These are phyloP conservation scores for Ceratocystis huliohia DNA, from an alignment of 2,329 filamentous ascomycete genomes.

Conservation along the genomic window DNA sequence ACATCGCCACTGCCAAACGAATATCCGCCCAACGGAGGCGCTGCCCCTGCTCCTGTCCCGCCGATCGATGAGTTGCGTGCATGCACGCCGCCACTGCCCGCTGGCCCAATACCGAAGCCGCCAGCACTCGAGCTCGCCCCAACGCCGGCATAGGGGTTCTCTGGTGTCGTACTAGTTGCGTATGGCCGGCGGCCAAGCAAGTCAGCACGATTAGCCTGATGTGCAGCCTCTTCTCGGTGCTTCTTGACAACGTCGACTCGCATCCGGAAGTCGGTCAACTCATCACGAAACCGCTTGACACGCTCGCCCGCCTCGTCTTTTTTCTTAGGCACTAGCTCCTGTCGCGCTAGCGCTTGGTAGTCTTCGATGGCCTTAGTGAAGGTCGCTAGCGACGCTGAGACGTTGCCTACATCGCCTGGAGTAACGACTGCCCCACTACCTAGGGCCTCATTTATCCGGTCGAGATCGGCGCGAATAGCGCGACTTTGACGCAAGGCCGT, in stretches of 20 bases:
- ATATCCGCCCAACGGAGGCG: slow-evolving; percentile 18
- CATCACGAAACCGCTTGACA: slow-evolving; percentile 69
- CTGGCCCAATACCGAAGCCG: not conserved
- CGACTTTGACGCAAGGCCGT: slow-evolving; percentile 75
- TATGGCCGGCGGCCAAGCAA: slow-evolving; percentile 77
- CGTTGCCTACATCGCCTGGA: slow-evolving; percentile 46
- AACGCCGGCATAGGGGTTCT: slow-evolving; percentile 75
- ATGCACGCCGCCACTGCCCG: slow-evolving; percentile 3
- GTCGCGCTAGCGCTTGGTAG: slow-evolving; percentile 71
- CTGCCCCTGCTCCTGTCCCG: not conserved
- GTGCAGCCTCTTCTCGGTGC: slow-evolving; percentile 60
- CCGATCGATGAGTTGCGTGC: slow-evolving; percentile 8
- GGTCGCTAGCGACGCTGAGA: slow-evolving; percentile 63
- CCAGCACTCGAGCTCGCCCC: slow-evolving; percentile 23
- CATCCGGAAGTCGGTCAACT: slow-evolving; percentile 66
- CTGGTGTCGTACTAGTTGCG: slow-evolving; percentile 57
- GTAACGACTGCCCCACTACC: slow-evolving; percentile 51
- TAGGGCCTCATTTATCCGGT: slow-evolving; percentile 49
- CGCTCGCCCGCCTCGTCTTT: slow-evolving; percentile 82
- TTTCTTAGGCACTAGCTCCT: slow-evolving; percentile 82
- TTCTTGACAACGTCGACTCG: slow-evolving; percentile 68
- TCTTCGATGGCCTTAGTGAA: slow-evolving; percentile 87
- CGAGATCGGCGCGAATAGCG: slow-evolving; percentile 63
- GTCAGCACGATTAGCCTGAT: slow-evolving; percentile 58
- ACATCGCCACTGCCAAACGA: slow-evolving; percentile 47